Percentiles rank a stretch among this genome's conserved stretches.
phyloP scores from a whole-genome alignment of 1,284 basidiomycete genomes.

The Anthracocystis walkeri region DNA sequence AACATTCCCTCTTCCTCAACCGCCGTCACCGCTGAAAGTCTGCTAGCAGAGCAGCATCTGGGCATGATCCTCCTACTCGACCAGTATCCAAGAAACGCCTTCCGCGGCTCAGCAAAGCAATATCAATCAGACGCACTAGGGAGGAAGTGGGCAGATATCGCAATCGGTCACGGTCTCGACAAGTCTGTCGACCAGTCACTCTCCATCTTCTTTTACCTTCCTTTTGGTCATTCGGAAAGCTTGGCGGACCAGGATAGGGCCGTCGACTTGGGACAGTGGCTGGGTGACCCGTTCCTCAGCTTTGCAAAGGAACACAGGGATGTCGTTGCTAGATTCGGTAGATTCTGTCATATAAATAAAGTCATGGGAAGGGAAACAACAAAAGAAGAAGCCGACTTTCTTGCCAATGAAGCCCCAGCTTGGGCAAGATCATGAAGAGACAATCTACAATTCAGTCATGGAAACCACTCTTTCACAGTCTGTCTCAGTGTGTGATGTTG shows the following conservation, averaged over 20 bases:
- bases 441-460: neutral
- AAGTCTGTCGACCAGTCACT: conserved; percentile 14
- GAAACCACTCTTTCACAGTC: neutral
- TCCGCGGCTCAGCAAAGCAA: conserved; percentile 29
- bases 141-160: conserved; percentile 35
- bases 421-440: conserved; percentile 30
- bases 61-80: conserved; percentile 47
- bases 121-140: conserved; percentile 30
- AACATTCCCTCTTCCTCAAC: neutral
- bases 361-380: conserved; percentile 30
- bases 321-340: conserved; percentile 30
- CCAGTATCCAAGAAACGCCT: conserved; percentile 41
- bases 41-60: conserved; percentile 27
- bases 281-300: conserved; percentile 29
- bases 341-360: conserved; percentile 41
- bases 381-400: conserved; percentile 24
- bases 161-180: conserved; percentile 22
- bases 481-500: neutral
- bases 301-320: conserved; percentile 32
- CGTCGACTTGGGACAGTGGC: conserved; percentile 19
- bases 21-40: neutral
- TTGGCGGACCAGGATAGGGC: conserved; percentile 36
- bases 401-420: conserved; percentile 20
- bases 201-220: conserved; percentile 31
- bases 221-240: conserved; percentile 37